Conservation (phyloP, 73 alveolate genomes). For the Effrenium voratum region DNA sequence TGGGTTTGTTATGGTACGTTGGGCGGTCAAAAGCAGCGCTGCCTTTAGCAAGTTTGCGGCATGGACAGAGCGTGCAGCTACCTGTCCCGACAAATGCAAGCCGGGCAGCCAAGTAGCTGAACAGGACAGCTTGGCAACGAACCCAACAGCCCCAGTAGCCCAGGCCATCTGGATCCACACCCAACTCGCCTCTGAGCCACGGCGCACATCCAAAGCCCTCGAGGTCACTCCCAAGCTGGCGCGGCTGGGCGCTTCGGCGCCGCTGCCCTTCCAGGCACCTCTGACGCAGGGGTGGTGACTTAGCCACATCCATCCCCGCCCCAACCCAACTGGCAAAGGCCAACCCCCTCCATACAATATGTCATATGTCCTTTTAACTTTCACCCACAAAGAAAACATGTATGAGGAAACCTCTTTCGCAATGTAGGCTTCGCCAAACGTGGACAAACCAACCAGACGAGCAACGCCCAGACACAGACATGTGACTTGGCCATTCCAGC, state of each 20-base stretch:
- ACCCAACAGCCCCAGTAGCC: too few relatives aligned
- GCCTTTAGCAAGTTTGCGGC: too few relatives aligned
- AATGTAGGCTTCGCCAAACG: background rate
- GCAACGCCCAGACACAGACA: background rate
- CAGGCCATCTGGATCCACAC: too few relatives aligned
- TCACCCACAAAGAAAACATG: background rate
- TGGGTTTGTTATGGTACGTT: too few relatives aligned
- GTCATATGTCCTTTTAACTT: background rate
- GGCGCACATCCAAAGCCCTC: too few relatives aligned
- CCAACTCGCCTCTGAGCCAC: too few relatives aligned
- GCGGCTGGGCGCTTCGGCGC: background rate
- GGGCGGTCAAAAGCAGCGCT: too few relatives aligned
- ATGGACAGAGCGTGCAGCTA: too few relatives aligned
- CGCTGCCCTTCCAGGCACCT: conserved; percentile 20
- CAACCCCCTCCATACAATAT: background rate
- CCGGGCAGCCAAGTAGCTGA: too few relatives aligned
- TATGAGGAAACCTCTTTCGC: background rate
- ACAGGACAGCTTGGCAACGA: too few relatives aligned
- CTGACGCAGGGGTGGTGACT: background rate
- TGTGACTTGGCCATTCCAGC: too few relatives aligned
- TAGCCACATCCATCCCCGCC: background rate
- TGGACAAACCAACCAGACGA: background rate
- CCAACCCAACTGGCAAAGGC: background rate
- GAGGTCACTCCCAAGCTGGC: conserved; percentile 45
- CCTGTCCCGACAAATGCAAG: too few relatives aligned